Base-by-base conservation (phyloP, 768 basidiomycete genomes). In the Suillus subluteus region DNA sequence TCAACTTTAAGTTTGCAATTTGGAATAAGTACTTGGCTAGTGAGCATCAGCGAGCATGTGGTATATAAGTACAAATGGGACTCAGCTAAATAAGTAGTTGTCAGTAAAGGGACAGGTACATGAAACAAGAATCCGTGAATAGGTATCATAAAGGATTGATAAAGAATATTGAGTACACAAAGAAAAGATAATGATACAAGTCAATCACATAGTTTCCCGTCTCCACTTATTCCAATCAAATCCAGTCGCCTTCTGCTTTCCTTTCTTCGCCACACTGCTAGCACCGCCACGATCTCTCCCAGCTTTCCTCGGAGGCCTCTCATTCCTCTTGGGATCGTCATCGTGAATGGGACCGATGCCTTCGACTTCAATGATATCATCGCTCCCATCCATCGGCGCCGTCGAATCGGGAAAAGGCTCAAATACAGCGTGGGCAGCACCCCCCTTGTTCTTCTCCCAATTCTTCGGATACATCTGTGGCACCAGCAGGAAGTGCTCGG, bases 401-500 rank as follows among this genome's bases (percentile, higher is more conserved):
- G 26, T 59, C 26, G 32, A 37, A 16, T 26, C 18, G 5, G 66
- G 61, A 35, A 68, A 62, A 18, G 30, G 16, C 21, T 67, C 32
- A 48, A 78, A 38, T 43, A 67, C 71, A 8, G 70, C 61, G 61
- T 72, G 77, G 59, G 70, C 8, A 1, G 52, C 64, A 37, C 8
- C 9, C 21, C 12, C n/a, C 37, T 55, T 30, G 30, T 59, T 66
- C 44, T 58, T 58, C 66, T 65, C 30, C 52, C 52, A 52, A 18
- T 52, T 69, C 61, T 61, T 37, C 7, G 64, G 15, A 32, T 55
- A 55, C n/a, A 18, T 65, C 9, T 37, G 69, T 18, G 67, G 35
- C 6, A 48, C 15, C 21, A 70, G 69, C 32, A 70, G 35, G n/a
- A 71, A 44, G 3, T 73, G 73, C 65, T 72, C 79, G 26, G 74